Evolutionary conservation across 148 eudicot genomes (phyloP).

Genomic region (Mesembryanthemum crystallinum): DNA sequence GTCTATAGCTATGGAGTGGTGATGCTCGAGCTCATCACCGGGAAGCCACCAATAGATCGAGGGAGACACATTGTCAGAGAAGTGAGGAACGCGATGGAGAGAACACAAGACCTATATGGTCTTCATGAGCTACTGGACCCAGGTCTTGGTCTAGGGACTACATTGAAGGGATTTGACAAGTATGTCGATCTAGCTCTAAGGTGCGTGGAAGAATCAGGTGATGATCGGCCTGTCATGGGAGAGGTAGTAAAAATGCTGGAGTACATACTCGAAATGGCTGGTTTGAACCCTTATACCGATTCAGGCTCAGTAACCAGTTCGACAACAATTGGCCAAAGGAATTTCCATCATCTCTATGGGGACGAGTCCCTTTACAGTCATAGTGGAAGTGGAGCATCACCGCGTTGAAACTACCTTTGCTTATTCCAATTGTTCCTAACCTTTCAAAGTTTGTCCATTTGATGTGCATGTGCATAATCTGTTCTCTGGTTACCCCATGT

Average conservation of each 20-base stretch:
- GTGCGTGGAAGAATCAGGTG: constrained; percentile 73
- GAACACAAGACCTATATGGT: constrained; percentile 24
- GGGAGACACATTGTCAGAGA: constrained; percentile 79
- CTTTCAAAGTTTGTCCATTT: background rate
- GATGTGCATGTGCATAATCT: background rate
- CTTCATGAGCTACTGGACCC: constrained; percentile 39
- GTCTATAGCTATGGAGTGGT: constrained; percentile 89
- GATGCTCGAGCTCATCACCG: constrained; percentile 77
- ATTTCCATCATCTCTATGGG: constrained; percentile 14
- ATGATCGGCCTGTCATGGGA: constrained; percentile 68
- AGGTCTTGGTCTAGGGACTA: constrained; percentile 31
- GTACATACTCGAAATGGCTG: constrained; percentile 27
- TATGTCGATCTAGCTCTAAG: constrained; percentile 64
- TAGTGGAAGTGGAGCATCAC: constrained; percentile 17
- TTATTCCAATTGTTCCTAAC: too few relatives aligned
- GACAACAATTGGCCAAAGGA: background rate
- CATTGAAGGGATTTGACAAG: constrained; percentile 35
- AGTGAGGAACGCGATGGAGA: constrained; percentile 34
- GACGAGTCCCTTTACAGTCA: constrained; percentile 24
- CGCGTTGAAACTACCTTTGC: constrained; percentile 13
- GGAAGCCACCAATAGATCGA: constrained; percentile 68
- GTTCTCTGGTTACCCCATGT: background rate
- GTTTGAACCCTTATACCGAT: constrained; percentile 29
- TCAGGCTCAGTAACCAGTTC: constrained; percentile 23
- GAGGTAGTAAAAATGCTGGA: constrained; percentile 81